Base-by-base conservation (phyloP, 345 rosid genomes). In the Isatis tinctoria region DNA sequence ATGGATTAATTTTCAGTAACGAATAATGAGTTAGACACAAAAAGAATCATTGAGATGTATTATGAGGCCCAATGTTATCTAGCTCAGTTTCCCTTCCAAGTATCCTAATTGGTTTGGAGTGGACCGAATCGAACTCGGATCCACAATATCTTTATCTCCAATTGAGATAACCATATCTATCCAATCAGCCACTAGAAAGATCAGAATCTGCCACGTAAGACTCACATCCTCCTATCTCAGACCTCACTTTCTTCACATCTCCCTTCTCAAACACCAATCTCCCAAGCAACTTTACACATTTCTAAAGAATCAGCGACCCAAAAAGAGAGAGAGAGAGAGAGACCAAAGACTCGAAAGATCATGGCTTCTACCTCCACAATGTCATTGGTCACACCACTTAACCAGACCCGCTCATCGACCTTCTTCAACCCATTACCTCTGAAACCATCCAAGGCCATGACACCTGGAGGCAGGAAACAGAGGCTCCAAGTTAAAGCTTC, bases 321-420 rank as follows among this genome's bases (percentile, higher is more conserved):
- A 59, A 37, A 44, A 66, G 27, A 30, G 63, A 56, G 52, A 69
- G n/a, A 2, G 33, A 61, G n/a, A 2, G 30, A 59, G 60, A 67
- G 36, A 63, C 24, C 48, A 30, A 44, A 40, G 24, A 3, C n/a
- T 2, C 45, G 5, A 41, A 59, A 16, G 63, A 74, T 73, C 51
- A 88, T 90, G 93, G 93, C 93, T 72, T 88, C 93, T 28, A 84
- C 96, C 47, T 86, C 96, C 35, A 88, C 87, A 17, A 82, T 86
- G 69, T 84, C 97, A 65, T 76, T 90, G 96, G 85, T 87, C 33
- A 70, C 93, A 73, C 89, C 96, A 58, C 43, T 87, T 72, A 74
- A 71, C 72, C 81, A 14, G 18, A 78, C 52, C 83, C 93, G 82
- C 27, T 82, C 82, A 56, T 70, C 76, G 0, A 36, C 79, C 57